Percentiles rank a stretch among this genome's conserved stretches.
Conservation (phyloP, 2,329 filamentous ascomycete species). For the Raffaelea deltoideospora region DNA sequence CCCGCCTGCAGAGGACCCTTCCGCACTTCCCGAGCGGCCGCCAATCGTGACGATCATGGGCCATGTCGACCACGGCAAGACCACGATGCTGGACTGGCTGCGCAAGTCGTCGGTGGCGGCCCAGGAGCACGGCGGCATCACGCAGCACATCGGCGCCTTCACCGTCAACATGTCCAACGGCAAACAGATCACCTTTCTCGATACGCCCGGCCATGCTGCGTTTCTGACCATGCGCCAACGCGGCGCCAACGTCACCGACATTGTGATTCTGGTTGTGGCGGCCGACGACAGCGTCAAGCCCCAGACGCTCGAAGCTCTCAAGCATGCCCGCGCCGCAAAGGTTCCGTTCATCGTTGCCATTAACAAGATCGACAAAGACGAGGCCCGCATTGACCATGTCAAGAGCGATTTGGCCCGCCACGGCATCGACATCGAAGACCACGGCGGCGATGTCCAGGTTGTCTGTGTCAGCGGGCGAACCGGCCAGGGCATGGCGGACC, state of each 20-base stretch:
- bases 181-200: constrained; percentile 87
- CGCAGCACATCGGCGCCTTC: constrained; percentile 96
- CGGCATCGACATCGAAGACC: constrained; percentile 86
- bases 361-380: constrained; percentile 89
- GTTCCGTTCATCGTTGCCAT: constrained; percentile 96
- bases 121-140: constrained; percentile 90
- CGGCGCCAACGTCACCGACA: constrained; percentile 91
- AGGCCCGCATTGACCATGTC: constrained; percentile 65
- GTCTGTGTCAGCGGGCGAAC: constrained; percentile 89
- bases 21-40: constrained; percentile 56
- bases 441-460: constrained; percentile 84
- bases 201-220: constrained; percentile 90
- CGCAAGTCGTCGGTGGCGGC: constrained; percentile 86
- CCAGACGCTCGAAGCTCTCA: constrained; percentile 90
- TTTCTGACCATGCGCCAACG: constrained; percentile 93
- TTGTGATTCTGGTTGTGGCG: constrained; percentile 88
- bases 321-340: constrained; percentile 72
- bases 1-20: constrained; percentile 52
- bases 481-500: constrained; percentile 73
- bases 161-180: constrained; percentile 75
- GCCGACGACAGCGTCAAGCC: constrained; percentile 97
- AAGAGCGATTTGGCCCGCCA: constrained; percentile 75
- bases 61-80: constrained; percentile 97
- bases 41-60: constrained; percentile 99
- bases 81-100: constrained; percentile 84